phyloP scores from a whole-genome alignment of 2,329 filamentous ascomycete genomes.

The Fusarium begoniae region DNA sequence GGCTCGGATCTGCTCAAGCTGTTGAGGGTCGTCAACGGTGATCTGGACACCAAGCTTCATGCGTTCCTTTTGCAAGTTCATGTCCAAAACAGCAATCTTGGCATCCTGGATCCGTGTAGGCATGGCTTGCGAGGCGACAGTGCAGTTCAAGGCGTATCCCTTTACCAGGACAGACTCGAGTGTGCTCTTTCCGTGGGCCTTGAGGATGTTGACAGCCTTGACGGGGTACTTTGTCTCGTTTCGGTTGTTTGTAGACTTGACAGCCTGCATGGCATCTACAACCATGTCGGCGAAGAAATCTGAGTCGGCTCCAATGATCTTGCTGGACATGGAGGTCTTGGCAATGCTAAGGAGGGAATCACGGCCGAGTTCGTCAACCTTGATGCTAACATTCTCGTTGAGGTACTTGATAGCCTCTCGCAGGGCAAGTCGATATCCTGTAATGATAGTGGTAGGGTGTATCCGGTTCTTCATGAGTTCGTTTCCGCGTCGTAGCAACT shows the following conservation, averaged over 20 bases:
- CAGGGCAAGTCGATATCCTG: constrained; percentile 93
- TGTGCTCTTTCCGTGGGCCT: constrained; percentile 94
- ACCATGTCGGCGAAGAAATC: constrained; percentile 98
- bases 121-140: constrained; percentile 98
- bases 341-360: constrained; percentile 95
- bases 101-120: constrained; percentile 90
- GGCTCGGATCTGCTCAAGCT: constrained; percentile 95
- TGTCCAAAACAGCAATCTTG: constrained; percentile 96
- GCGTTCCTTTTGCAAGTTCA: constrained; percentile 98
- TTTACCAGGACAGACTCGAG: constrained; percentile 91
- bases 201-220: constrained; percentile 98
- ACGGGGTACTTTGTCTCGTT: constrained; percentile 96
- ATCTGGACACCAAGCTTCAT: constrained; percentile 99
- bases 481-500: constrained; percentile 92
- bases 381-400: constrained; percentile 97
- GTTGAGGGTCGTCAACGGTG: constrained; percentile 95
- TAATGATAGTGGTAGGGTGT: constrained; percentile 99
- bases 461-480: constrained; percentile 99
- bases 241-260: constrained; percentile 91
- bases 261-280: constrained; percentile 91
- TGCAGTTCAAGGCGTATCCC: constrained; percentile 98
- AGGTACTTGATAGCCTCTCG: constrained; percentile 98
- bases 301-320: constrained; percentile 95
- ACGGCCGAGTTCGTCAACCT: constrained; percentile 89
- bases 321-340: constrained; percentile 99